Evolutionary conservation across 1,139 yeast species (phyloP).

Genomic region (Debaryomyces sp.): DNA sequence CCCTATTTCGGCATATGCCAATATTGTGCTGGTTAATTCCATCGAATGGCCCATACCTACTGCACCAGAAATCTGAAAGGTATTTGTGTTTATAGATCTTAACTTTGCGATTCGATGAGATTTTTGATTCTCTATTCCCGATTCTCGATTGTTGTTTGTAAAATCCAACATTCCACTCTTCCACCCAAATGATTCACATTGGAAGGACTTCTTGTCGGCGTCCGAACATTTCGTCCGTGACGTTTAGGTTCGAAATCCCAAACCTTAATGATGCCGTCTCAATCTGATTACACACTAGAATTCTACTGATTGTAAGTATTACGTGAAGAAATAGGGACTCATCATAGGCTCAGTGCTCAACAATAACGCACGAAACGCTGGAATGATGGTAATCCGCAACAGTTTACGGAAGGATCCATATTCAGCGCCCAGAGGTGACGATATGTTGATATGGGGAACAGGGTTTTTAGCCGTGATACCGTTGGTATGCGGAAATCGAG

Average conservation of each 20-base stretch:
- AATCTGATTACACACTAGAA: background rate
- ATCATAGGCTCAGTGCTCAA: background rate
- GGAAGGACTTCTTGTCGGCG: background rate
- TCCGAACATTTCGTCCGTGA: background rate
- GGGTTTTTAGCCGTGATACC: background rate
- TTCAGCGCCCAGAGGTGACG: background rate
- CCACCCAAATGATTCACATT: background rate
- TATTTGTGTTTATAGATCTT: background rate
- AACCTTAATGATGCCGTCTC: background rate
- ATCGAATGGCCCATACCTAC: background rate
- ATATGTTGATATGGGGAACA: background rate
- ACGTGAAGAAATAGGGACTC: background rate
- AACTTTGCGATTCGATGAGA: background rate
- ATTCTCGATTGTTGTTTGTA: background rate
- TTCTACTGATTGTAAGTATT: background rate
- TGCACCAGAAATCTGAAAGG: background rate
- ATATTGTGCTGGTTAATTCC: background rate
- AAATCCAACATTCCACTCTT: background rate
- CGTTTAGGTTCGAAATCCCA: background rate
- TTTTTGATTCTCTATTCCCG: background rate
- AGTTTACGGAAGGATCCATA: background rate
- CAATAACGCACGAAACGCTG: background rate
- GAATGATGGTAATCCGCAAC: background rate
- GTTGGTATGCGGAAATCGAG: background rate
- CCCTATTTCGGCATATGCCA: background rate